Evolutionary conservation across 2,329 filamentous ascomycete genomes (phyloP).

Genomic region (Dothiorella sarmentorum): DNA sequence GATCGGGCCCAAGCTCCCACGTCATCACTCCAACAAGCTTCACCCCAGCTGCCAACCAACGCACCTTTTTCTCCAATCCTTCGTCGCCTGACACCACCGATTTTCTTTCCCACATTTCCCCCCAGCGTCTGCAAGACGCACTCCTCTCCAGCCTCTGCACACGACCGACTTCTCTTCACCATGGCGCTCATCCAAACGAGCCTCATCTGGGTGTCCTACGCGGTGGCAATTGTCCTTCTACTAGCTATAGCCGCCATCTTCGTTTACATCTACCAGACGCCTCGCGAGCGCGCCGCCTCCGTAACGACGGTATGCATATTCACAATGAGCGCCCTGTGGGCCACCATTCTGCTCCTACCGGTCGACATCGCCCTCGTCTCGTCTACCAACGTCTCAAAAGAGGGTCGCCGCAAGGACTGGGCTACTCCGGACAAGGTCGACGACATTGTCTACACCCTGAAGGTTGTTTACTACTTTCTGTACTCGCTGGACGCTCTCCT

Average conservation of each 20-base stretch:
- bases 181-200: conserved; percentile 78
- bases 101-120: not conserved
- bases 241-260: conserved; percentile 77
- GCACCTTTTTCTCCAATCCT: not conserved
- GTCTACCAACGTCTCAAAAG: conserved; percentile 70
- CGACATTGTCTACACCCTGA: conserved; percentile 74
- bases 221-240: conserved; percentile 72
- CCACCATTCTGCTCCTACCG: conserved; percentile 86
- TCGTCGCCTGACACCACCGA: not conserved
- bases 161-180: conserved; percentile 10
- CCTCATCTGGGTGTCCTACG: conserved; percentile 94
- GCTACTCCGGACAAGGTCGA: conserved; percentile 78
- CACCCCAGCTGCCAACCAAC: not conserved
- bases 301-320: conserved; percentile 84
- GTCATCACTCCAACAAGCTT: conserved; percentile 12
- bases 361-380: conserved; percentile 95
- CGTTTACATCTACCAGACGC: conserved; percentile 86
- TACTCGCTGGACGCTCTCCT: conserved; percentile 90
- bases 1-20: conserved; percentile 10
- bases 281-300: conserved; percentile 76
- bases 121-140: no score
- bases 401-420: conserved; percentile 90
- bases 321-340: conserved; percentile 81
- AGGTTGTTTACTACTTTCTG: conserved; percentile 85
- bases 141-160: not conserved